Evolutionary conservation across 768 basidiomycete species (phyloP), one percentile per base, ranked within the genome.

Genomic region (Pleurotus eryngii): DNA sequence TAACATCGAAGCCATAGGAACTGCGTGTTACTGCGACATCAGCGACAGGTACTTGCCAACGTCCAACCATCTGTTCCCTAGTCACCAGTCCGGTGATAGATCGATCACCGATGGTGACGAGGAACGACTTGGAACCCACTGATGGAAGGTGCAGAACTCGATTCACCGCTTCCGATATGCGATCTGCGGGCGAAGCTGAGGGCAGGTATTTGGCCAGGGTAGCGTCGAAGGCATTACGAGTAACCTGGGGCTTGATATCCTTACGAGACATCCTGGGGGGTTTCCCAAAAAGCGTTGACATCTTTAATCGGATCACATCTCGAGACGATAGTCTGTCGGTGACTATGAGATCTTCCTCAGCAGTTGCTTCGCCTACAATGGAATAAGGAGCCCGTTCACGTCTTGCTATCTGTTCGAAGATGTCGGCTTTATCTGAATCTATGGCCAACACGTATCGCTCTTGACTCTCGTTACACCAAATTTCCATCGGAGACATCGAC

Each of bases 381-480:
- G 92, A 90, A 76, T 89, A 98, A 0, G 95, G 96, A 68, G 94
- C 96, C 51, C 97, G 79, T 69, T 99, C 97, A 63, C 97, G 81
- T 67, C 80, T 80, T 2, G 92, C 92, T 45, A 98, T 87, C 11
- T 64, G 73, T 64, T 86, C 85, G 71, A 99, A 98, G 4, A 74
- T 70, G 2, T 73, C 70, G 18, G 85, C 75, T 57, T 81, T 82
- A 55, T 81, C 79, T 2, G 84, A 82, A 0, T 84, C 82, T 59
- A 99, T 81, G 7, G 97, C 97, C 27, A 98, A 81, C 26, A 98
- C 97, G 68, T 98, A 99, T 39, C 97, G 87, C 66, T 98, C 97
- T 75, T 98, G 97, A 61, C 87, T 90, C 73, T 99, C 97, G 72
- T 99, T 99, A 69, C 97, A 98, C 97, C 97, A 99, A 49, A 98